Conservation (phyloP, 2,329 filamentous ascomycete genomes). For the Tolypocladium endophyticum region DNA sequence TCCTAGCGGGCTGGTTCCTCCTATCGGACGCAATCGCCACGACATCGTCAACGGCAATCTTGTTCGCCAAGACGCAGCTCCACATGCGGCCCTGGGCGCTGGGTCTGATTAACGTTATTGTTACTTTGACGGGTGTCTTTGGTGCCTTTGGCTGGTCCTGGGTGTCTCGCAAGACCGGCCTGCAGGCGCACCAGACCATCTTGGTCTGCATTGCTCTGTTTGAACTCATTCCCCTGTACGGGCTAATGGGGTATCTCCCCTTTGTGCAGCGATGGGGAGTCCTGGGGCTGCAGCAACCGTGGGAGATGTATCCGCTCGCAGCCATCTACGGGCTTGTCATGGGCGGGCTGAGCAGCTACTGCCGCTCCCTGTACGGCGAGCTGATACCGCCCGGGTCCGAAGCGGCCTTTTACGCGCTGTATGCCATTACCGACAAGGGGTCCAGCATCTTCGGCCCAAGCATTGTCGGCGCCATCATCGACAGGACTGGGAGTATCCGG, state of each 20-base stretch:
- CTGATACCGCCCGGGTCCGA: conserved; percentile 90
- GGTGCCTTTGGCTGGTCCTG: conserved; percentile 87
- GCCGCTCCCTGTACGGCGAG: conserved; percentile 83
- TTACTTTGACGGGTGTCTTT: conserved; percentile 70
- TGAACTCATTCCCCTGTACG: conserved; percentile 87
- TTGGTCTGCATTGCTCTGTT: conserved; percentile 85
- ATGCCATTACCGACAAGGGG: conserved; percentile 96
- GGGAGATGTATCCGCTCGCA: conserved; percentile 93
- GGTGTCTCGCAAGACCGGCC: conserved; percentile 57
- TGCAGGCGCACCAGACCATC: conserved; percentile 79
- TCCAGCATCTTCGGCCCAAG: conserved; percentile 88
- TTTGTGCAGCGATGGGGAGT: conserved; percentile 65
- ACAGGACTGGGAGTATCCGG: conserved; percentile 68
- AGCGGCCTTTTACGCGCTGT: conserved; percentile 91
- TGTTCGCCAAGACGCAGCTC: conserved; percentile 90
- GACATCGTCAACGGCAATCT: conserved; percentile 83
- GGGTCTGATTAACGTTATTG: conserved; percentile 88
- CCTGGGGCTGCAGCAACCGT: conserved; percentile 79
- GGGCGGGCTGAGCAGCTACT: conserved; percentile 87
- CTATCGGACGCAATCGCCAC: conserved; percentile 91
- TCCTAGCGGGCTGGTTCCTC: conserved; percentile 86
- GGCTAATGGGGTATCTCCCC: conserved; percentile 77
- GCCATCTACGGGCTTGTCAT: conserved; percentile 89
- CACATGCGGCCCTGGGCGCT: conserved; percentile 82
- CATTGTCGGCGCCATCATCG: conserved; percentile 87